Base-by-base conservation (phyloP, 805 yeast species). In the Pichia thaimueangensis region DNA sequence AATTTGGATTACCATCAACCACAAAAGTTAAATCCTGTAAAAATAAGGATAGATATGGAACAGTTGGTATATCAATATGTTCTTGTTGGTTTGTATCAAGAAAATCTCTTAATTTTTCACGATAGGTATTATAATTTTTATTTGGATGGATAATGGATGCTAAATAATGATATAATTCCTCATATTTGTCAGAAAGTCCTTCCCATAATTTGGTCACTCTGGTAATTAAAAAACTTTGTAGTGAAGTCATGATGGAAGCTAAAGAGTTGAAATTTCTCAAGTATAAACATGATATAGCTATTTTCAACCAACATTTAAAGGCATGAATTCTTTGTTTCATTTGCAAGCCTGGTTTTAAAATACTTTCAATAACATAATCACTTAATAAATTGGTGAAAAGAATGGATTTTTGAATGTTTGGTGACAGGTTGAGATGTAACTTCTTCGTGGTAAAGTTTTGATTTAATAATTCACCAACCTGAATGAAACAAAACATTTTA, bases 21-120 rank as follows among this genome's bases (percentile, higher is more conserved):
- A 83, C 77, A 63, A 84, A 83, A 0, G 89, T 83, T 53, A 85
- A 67, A 60, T 85, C 95, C 60, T 82, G 93, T 35, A 85, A 64
- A 58, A 82, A 84, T 41, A 85, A 63, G 35, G 83, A 80, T 44
- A 84, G 70, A 56, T 83, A 85, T 15, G 95, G 95, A 29, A 85
- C 89, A 17, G 78, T 73, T 0, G 89, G 87, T 17, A 78, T 65
- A 45, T 65, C 73, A 57, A 63, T 62, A 53, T 47, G 60, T 53
- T 47, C 67, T 28, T 63, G 64, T 23, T 57, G 39, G 30, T 73
- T 76, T 37, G 73, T 68, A 16, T 70, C 67, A 47, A 80, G 62
- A 41, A 81, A 72, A 52, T 76, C 76, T 42, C 71, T 69, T 41
- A 85, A 56, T 52, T 81, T 82, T 32, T 67, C 66, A 53, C 95